Evolutionary conservation across 2,329 filamentous ascomycete species (phyloP).

Genomic region (Bipolaris gigantea): DNA sequence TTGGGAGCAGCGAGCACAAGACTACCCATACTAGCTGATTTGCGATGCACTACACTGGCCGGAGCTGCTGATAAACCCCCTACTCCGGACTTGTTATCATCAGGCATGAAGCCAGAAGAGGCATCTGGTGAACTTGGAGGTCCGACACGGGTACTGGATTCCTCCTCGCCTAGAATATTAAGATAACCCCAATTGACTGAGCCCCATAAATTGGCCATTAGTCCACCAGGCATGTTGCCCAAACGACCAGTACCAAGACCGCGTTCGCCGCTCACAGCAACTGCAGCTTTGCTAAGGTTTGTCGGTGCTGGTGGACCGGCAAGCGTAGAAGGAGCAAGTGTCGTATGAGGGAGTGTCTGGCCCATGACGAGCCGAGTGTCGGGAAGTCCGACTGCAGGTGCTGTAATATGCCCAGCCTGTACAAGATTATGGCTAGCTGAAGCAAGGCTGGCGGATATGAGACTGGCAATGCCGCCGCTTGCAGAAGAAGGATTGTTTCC

Average conservation of each 20-base stretch:
- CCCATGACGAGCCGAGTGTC: constrained; percentile 43
- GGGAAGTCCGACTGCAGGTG: constrained; percentile 41
- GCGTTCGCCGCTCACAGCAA: constrained; percentile 77
- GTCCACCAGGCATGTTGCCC: constrained; percentile 75
- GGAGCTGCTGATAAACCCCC: constrained; percentile 19
- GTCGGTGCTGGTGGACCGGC: constrained; percentile 83
- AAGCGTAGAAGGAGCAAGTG: constrained; percentile 78
- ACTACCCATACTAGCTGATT: constrained; percentile 59
- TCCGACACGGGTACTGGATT: constrained; percentile 37
- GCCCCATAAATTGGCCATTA: constrained; percentile 94
- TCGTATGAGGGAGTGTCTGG: constrained; percentile 59
- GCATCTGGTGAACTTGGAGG: constrained; percentile 40
- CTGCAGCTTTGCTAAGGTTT: constrained; percentile 81
- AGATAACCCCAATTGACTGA: constrained; percentile 78
- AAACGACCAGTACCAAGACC: constrained; percentile 64
- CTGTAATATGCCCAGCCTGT: constrained; percentile 60
- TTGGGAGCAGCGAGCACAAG: constrained; percentile 26
- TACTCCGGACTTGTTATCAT: constrained; percentile 20
- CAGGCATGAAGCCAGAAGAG: constrained; percentile 23
- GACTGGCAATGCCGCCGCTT: constrained; percentile 73
- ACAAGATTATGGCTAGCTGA: constrained; percentile 78
- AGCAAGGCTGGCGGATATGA: constrained; percentile 76
- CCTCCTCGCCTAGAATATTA: constrained; percentile 62
- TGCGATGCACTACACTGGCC: constrained; percentile 50
- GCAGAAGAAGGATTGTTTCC: constrained; percentile 48